Conservation (phyloP, 2,329 filamentous ascomycete species). For the Colletotrichum cuscutae region DNA sequence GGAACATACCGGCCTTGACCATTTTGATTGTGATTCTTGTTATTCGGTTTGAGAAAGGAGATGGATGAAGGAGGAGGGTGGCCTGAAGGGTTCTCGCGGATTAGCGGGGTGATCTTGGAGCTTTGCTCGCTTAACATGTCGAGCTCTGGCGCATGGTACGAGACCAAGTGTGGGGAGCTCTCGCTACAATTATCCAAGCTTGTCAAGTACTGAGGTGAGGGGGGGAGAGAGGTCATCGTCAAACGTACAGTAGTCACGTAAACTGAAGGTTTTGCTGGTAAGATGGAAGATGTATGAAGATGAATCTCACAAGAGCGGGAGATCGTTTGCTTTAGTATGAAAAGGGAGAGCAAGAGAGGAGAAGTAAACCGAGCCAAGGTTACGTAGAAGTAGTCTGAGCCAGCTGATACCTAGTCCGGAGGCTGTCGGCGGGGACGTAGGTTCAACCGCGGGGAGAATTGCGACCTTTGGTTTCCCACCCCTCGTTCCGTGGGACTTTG, state of each 20-base stretch:
- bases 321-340: constrained; percentile 6
- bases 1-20: constrained; percentile 69
- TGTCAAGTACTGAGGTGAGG: neutral
- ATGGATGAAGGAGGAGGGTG: constrained; percentile 2
- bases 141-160: constrained; percentile 11
- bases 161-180: neutral
- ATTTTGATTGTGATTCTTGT: constrained; percentile 51
- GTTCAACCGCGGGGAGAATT: constrained; percentile 34
- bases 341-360: constrained; percentile 1
- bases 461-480: constrained; percentile 20
- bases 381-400: constrained; percentile 31
- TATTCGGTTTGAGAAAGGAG: constrained; percentile 13
- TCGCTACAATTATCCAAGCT: neutral
- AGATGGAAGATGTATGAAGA: constrained; percentile 2
- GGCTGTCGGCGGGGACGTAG: constrained; percentile 34
- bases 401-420: constrained; percentile 34
- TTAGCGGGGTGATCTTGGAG: constrained; percentile 35
- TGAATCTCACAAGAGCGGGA: neutral
- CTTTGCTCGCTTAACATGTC: constrained; percentile 19
- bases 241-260: neutral
- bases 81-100: constrained; percentile 18
- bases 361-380: neutral
- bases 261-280: constrained; percentile 3
- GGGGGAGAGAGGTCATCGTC: neutral
- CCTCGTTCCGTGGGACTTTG: constrained; percentile 14